phyloP scores from a whole-genome alignment of 176 grass and related monocot species.

The Thinopyrum elongatum region DNA sequence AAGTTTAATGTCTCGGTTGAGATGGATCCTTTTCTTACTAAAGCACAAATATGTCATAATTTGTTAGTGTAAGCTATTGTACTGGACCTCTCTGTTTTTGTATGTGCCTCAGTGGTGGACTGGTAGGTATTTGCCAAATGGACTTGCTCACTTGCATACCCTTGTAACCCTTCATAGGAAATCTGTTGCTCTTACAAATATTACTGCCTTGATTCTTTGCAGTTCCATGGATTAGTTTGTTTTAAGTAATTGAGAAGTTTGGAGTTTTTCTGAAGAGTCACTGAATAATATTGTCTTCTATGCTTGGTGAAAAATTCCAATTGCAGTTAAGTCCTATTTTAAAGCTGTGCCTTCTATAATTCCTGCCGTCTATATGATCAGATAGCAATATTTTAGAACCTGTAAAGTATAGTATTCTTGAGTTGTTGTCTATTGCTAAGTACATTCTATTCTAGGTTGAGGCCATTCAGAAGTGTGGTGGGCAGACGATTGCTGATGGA shows the following conservation, averaged over 20 bases:
- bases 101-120: neutral
- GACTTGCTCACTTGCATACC: neutral
- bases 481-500: slow-evolving; percentile 77
- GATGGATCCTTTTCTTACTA: neutral
- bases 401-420: neutral
- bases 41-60: neutral
- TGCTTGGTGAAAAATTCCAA: slow-evolving; percentile 44
- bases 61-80: neutral
- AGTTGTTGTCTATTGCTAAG: slow-evolving; percentile 22
- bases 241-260: slow-evolving; percentile 53
- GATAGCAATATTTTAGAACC: neutral
- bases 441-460: slow-evolving; percentile 60
- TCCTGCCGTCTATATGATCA: neutral
- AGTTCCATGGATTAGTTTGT: slow-evolving; percentile 61
- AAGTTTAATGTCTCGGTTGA: neutral
- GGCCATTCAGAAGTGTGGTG: slow-evolving; percentile 89
- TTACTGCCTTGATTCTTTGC: slow-evolving; percentile 43
- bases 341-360: slow-evolving; percentile 32
- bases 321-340: slow-evolving; percentile 60
- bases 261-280: slow-evolving; percentile 44
- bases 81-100: slow-evolving; percentile 3
- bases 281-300: slow-evolving; percentile 41
- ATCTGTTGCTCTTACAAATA: slow-evolving; percentile 42
- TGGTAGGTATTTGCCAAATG: slow-evolving; percentile 24
- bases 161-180: slow-evolving; percentile 8